Percentiles rank a stretch among this genome's conserved stretches.
Conservation (phyloP, 805 yeast species). For the Metschnikowia gruessii region DNA sequence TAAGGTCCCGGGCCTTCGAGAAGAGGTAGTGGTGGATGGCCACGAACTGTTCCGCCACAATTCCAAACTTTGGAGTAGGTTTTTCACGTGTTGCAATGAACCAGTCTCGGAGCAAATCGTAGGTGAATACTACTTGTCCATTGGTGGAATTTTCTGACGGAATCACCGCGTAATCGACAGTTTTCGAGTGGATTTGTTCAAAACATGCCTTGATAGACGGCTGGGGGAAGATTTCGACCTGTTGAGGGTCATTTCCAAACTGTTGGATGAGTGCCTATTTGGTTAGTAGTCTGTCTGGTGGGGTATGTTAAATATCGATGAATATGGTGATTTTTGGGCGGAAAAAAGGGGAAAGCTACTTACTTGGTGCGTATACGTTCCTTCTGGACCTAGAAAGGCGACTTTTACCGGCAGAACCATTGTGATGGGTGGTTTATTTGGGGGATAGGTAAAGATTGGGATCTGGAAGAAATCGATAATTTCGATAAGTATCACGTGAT, state of each 20-base stretch:
- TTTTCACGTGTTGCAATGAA: slow-evolving; percentile 29
- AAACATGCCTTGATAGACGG: slow-evolving; percentile 61
- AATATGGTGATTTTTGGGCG: no score
- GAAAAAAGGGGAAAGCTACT: slow-evolving; percentile 12
- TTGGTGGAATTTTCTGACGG: slow-evolving; percentile 95
- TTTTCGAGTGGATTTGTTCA: slow-evolving; percentile 40
- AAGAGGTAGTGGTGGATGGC: slow-evolving; percentile 75
- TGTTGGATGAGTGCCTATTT: slow-evolving; percentile 48
- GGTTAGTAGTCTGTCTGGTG: not conserved
- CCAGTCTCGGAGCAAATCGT: slow-evolving; percentile 76
- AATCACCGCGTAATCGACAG: slow-evolving; percentile 68
- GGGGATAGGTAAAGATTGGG: not conserved
- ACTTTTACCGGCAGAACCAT: slow-evolving; percentile 35
- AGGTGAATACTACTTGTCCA: slow-evolving; percentile 86
- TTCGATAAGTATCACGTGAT: not conserved
- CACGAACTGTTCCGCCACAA: slow-evolving; percentile 79
- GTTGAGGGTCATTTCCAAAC: slow-evolving; percentile 38
- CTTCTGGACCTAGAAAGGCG: slow-evolving; percentile 84
- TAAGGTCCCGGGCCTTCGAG: slow-evolving; percentile 43
- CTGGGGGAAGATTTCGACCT: slow-evolving; percentile 35
- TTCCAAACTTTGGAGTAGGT: slow-evolving; percentile 35
- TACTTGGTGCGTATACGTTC: slow-evolving; percentile 91
- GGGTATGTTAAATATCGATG: no score
- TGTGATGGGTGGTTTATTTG: no score
- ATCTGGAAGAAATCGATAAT: not conserved